Percentiles rank a stretch among this genome's conserved stretches.
These are phyloP conservation scores for Hibiscus tridactylites DNA, from an alignment of 345 rosid species.

Conservation along the genomic window DNA sequence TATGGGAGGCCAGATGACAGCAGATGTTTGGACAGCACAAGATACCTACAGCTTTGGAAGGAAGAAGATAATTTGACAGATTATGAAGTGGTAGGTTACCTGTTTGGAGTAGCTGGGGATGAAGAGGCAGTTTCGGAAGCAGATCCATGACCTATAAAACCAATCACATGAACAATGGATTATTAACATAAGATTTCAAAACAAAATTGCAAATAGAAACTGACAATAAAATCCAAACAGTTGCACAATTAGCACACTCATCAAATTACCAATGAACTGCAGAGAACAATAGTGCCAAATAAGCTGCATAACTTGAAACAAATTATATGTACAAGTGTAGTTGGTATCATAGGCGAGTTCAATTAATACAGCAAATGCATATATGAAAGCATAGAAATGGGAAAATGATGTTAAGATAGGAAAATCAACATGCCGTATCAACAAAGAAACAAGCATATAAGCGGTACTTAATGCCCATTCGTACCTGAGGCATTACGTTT, in stretches of 20 bases:
- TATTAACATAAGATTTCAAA: not conserved
- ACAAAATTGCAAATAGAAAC: not conserved
- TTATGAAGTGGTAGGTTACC: conserved; percentile 30
- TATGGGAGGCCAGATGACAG: not conserved
- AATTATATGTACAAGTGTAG: not conserved
- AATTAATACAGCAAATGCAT: not conserved
- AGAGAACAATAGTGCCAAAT: not conserved
- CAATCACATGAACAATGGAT: not conserved
- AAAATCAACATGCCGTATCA: not conserved
- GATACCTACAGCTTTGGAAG: not conserved
- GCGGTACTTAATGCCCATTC: conserved; percentile 6
- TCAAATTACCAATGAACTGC: not conserved
- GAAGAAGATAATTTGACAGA: not conserved
- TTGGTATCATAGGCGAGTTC: not conserved
- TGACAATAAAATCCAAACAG: not conserved
- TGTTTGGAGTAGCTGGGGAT: conserved; percentile 87
- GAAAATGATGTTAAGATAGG: not conserved
- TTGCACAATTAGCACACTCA: not conserved
- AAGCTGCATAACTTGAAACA: not conserved
- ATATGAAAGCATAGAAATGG: not conserved
- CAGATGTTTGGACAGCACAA: not conserved
- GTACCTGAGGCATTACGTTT: conserved; percentile 94
- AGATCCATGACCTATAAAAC: conserved; percentile 62
- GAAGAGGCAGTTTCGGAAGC: conserved; percentile 84
- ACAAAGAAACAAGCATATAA: not conserved